These are phyloP conservation scores for Cladophialophora psammophila DNA, from an alignment of 2,329 filamentous ascomycete genomes.

Conservation along the genomic window DNA sequence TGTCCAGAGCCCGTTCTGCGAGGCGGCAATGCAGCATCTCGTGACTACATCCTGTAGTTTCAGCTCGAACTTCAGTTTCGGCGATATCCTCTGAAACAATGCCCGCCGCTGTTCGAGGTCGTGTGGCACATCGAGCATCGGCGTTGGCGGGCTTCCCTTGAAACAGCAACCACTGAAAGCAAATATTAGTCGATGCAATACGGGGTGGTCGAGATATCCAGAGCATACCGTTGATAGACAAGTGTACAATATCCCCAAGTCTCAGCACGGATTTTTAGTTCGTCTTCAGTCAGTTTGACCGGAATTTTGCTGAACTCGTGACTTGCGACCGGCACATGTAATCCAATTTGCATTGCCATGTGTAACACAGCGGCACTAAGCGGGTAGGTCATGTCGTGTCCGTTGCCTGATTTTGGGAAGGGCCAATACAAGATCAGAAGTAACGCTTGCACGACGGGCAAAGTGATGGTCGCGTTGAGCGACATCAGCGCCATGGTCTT, in stretches of 20 bases:
- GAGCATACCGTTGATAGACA: constrained; percentile 49
- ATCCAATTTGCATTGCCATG: constrained; percentile 53
- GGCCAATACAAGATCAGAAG: constrained; percentile 52
- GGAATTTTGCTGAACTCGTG: constrained; percentile 52
- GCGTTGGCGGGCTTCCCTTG: constrained; percentile 49
- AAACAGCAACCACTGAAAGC: constrained; percentile 46
- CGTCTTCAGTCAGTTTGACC: constrained; percentile 45
- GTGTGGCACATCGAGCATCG: constrained; percentile 47
- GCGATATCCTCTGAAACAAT: constrained; percentile 47
- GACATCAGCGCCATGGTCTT: constrained; percentile 47
- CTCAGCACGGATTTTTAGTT: constrained; percentile 49
- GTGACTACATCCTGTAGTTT: constrained; percentile 49
- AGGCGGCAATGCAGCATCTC: constrained; percentile 47
- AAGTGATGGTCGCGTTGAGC: constrained; percentile 44
- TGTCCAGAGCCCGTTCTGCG: constrained; percentile 50
- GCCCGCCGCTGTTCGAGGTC: constrained; percentile 47
- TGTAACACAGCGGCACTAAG: constrained; percentile 50
- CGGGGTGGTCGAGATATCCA: background rate
- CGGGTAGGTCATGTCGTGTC: constrained; percentile 47
- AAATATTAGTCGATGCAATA: constrained; percentile 15
- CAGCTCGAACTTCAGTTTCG: constrained; percentile 48
- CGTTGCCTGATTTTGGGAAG: constrained; percentile 47
- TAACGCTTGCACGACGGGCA: constrained; percentile 49
- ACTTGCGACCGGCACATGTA: constrained; percentile 53
- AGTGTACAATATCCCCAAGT: constrained; percentile 52